Percentiles rank a stretch among this genome's conserved stretches.
Conservation (phyloP, 345 rosid genomes). For the Microthlaspi erraticum region DNA sequence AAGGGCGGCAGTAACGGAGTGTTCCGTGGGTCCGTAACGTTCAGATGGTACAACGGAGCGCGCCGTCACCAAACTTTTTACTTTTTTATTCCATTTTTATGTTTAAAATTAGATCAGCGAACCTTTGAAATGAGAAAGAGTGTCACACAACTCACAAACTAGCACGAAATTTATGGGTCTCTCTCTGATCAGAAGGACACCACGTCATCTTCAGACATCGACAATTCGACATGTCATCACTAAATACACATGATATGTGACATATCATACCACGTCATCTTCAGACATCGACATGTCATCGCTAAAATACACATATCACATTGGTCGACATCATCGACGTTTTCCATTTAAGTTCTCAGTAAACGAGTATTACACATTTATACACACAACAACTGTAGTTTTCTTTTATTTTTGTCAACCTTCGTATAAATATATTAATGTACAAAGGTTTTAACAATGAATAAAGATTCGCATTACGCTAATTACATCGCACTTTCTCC, state of each 20-base stretch:
- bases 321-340: neutral
- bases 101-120: neutral
- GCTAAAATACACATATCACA: neutral
- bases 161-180: neutral
- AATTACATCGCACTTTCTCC: neutral
- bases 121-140: neutral
- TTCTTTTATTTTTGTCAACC: neutral
- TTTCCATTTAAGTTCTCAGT: too few relatives aligned
- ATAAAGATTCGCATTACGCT: neutral
- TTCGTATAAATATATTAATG: neutral
- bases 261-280: slow-evolving; percentile 22
- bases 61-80: slow-evolving; percentile 21
- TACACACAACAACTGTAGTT: neutral
- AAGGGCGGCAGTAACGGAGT: neutral
- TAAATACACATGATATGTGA: neutral
- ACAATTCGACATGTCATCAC: slow-evolving; percentile 19
- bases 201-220: slow-evolving; percentile 1
- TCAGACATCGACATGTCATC: slow-evolving; percentile 1
- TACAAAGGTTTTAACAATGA: neutral
- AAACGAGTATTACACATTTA: too few relatives aligned
- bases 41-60: slow-evolving; percentile 31
- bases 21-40: slow-evolving; percentile 35
- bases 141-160: too few relatives aligned
- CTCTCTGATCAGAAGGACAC: neutral
- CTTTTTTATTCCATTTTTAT: neutral